phyloP scores from a whole-genome alignment of 345 rosid genomes.

The Theobroma cacao region DNA sequence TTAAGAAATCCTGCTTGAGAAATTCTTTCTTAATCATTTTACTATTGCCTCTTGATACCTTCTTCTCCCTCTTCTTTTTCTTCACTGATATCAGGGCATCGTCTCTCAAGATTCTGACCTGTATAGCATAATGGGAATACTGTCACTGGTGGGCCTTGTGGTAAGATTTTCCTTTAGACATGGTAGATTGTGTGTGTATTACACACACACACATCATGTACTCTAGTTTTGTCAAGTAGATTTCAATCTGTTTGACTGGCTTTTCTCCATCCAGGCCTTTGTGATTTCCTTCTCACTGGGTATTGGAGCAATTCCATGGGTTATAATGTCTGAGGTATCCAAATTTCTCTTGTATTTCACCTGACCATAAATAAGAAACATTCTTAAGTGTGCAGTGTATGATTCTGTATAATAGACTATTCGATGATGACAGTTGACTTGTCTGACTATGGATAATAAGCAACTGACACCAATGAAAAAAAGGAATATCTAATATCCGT shows the following conservation, averaged over 20 bases:
- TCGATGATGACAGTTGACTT: neutral
- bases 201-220: neutral
- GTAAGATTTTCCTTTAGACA: constrained; percentile 35
- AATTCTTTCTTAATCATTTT: constrained; percentile 3
- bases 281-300: constrained; percentile 85
- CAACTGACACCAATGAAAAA: neutral
- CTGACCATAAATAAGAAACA: neutral
- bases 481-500: neutral
- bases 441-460: neutral
- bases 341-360: neutral
- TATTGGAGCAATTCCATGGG: constrained; percentile 94
- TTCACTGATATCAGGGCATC: constrained; percentile 41
- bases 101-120: constrained; percentile 52
- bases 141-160: constrained; percentile 89
- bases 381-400: neutral
- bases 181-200: neutral
- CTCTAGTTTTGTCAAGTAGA: neutral
- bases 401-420: neutral
- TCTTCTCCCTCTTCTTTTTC: constrained; percentile 16
- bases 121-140: constrained; percentile 58
- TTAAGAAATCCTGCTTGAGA: neutral
- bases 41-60: constrained; percentile 8
- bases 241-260: neutral
- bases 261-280: constrained; percentile 45
- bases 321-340: constrained; percentile 97